phyloP scores from a whole-genome alignment of 768 basidiomycete genomes.

The Tulasnella sp. region DNA sequence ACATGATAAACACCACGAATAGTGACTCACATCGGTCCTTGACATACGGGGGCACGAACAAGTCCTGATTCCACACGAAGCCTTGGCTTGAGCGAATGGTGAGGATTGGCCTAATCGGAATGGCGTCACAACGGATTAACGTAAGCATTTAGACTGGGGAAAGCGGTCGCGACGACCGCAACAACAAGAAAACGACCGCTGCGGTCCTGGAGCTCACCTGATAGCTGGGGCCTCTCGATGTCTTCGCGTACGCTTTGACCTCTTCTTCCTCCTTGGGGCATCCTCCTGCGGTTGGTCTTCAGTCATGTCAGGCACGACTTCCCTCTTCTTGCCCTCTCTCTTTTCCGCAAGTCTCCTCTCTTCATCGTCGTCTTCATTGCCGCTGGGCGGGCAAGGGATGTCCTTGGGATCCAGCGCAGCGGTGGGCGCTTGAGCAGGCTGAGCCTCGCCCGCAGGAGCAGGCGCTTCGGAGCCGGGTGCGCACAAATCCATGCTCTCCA shows the following conservation, averaged over 20 bases:
- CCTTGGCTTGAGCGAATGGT: constrained; percentile 87
- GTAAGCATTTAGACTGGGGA: constrained; percentile 42
- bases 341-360: constrained; percentile 28
- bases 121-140: constrained; percentile 61
- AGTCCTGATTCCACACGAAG: constrained; percentile 92
- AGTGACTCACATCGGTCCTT: constrained; percentile 78
- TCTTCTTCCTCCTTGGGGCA: constrained; percentile 36
- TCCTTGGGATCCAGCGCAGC: constrained; percentile 22
- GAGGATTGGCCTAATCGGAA: constrained; percentile 75
- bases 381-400: constrained; percentile 30
- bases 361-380: constrained; percentile 28
- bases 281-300: constrained; percentile 43
- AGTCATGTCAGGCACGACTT: constrained; percentile 43
- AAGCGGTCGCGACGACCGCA: neutral
- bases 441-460: constrained; percentile 13
- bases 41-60: constrained; percentile 87
- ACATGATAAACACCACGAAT: constrained; percentile 32
- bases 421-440: constrained; percentile 27
- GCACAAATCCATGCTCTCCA: constrained; percentile 24
- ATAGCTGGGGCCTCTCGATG: constrained; percentile 61
- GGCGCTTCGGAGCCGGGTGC: neutral
- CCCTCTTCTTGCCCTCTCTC: constrained; percentile 34
- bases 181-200: neutral
- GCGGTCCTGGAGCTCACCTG: constrained; percentile 57
- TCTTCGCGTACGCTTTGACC: constrained; percentile 48